Evolutionary conservation across 352 stramenopile species (phyloP), one percentile per base, ranked within the genome.

Genomic region (Globisporangium irregulare): DNA sequence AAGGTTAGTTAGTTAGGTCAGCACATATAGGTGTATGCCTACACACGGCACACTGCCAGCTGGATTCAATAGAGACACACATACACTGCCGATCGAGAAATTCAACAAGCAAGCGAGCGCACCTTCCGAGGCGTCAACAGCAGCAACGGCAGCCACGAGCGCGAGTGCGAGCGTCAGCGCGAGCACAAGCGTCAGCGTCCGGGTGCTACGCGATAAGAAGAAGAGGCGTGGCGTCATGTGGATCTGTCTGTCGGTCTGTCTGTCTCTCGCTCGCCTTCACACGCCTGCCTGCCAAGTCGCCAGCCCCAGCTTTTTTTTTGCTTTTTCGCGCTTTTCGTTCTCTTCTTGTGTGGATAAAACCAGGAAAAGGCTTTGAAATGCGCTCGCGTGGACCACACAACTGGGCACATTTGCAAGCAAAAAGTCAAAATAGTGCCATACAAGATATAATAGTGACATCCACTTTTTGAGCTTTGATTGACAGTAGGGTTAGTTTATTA

Each of bases 101-200:
- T 46, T 6, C 25, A 59, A 2, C 15, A 61, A 24, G 55, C 20
- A 55, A 8, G n/a, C 8, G 6, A 9, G 20, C 64, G 59, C 59
- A 71, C 66, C 66, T 59, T 71, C 59, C 3, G 59, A 41, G 24
- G 48, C 36, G 10, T 59, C 32, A 22, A 18, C 51, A 9, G 6
- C 7, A 14, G 34, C 22, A 56, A 27, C 22, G 5, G 36, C 54
- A 14, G 63, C 24, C 25, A 38, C 10, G 14, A 69, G 9, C n/a
- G 43, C 55, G 14, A 59, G 24, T 7, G 8, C 34, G 18, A 65
- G 43, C 41, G 9, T 14, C 12, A 46, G 56, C 24, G 25, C 25
- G 3, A 18, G 24, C 51, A 25, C 51, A 38, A 38, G 25, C 32
- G 20, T 22, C 18, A 24, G 6, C 43, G 12, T 5, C 12, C 3